Evolutionary conservation across 2,329 filamentous ascomycete species (phyloP).

Genomic region (Didymella pinodella): DNA sequence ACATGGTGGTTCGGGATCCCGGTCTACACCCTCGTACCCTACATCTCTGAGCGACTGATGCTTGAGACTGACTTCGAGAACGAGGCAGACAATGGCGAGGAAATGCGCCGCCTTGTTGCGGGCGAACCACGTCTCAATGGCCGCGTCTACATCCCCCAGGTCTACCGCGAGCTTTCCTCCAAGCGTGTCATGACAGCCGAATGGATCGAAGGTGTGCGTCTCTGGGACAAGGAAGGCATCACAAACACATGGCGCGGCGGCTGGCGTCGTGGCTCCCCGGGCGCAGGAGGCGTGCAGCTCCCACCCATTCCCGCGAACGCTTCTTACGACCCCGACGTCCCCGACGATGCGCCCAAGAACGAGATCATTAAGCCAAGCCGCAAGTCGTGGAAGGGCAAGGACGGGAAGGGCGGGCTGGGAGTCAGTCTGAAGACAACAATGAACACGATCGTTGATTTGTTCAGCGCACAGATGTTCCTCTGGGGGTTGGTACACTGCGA

Average conservation of each 20-base stretch:
- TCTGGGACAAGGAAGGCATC: constrained; percentile 91
- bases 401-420: constrained; percentile 81
- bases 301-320: constrained; percentile 52
- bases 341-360: constrained; percentile 52
- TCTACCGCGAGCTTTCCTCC: constrained; percentile 83
- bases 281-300: constrained; percentile 73
- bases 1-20: constrained; percentile 92
- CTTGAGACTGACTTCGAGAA: constrained; percentile 95
- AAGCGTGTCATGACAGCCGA: constrained; percentile 90
- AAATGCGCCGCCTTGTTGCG: constrained; percentile 79
- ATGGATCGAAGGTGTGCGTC: constrained; percentile 93
- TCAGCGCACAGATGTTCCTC: constrained; percentile 97
- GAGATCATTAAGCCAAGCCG: constrained; percentile 80
- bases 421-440: constrained; percentile 86
- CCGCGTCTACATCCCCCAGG: constrained; percentile 85
- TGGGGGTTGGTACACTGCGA: constrained; percentile 97
- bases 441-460: constrained; percentile 95
- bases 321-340: constrained; percentile 41
- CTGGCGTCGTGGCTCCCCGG: constrained; percentile 77
- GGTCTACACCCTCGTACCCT: constrained; percentile 87
- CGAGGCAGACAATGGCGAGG: constrained; percentile 86
- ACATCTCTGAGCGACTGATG: constrained; percentile 88
- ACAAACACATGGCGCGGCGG: constrained; percentile 80
- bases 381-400: constrained; percentile 76
- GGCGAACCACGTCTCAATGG: constrained; percentile 77